A percentile compares a stretch with the other conserved stretches of the same genome.
Evolutionary conservation across 768 basidiomycete species (phyloP).

Genomic region (Leccinum aurantiacum): DNA sequence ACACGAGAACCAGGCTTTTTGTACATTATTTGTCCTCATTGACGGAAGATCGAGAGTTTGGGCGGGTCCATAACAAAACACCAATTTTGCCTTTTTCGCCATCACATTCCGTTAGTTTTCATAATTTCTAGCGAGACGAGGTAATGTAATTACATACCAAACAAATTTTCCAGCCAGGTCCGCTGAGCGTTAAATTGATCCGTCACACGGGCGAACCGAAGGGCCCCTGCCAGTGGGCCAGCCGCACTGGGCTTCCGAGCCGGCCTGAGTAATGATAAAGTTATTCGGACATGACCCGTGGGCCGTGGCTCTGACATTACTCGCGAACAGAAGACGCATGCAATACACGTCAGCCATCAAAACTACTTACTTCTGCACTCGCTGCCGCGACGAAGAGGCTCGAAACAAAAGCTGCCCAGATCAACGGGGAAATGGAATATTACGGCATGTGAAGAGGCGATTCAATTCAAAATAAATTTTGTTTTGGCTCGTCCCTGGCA

Average conservation of each 20-base stretch:
- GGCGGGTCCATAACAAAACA: conserved; percentile 8
- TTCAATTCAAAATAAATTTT: conserved; percentile 5
- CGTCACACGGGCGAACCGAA: neutral
- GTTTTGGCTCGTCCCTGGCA: neutral
- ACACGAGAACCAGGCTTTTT: conserved; percentile 20
- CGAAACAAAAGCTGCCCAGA: neutral
- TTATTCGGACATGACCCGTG: neutral
- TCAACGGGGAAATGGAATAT: conserved; percentile 9
- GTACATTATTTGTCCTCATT: conserved; percentile 36
- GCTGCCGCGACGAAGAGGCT: neutral
- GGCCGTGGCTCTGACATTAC: neutral
- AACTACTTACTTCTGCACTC: neutral
- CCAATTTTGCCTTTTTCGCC: conserved; percentile 14
- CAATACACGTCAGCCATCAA: neutral
- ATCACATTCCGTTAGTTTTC: conserved; percentile 20
- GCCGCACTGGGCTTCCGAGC: neutral
- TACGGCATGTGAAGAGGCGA: conserved; percentile 2
- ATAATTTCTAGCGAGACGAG: conserved; percentile 2
- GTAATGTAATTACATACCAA: neutral
- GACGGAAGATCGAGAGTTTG: conserved; percentile 25
- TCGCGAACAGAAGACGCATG: neutral
- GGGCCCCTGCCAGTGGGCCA: neutral
- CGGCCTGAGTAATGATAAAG: neutral
- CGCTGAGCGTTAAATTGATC: neutral
- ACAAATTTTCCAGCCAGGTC: neutral